Percentiles rank a stretch among this genome's conserved stretches.
Conservation (phyloP, 805 yeast genomes). For the Clavispora vitiphila region DNA sequence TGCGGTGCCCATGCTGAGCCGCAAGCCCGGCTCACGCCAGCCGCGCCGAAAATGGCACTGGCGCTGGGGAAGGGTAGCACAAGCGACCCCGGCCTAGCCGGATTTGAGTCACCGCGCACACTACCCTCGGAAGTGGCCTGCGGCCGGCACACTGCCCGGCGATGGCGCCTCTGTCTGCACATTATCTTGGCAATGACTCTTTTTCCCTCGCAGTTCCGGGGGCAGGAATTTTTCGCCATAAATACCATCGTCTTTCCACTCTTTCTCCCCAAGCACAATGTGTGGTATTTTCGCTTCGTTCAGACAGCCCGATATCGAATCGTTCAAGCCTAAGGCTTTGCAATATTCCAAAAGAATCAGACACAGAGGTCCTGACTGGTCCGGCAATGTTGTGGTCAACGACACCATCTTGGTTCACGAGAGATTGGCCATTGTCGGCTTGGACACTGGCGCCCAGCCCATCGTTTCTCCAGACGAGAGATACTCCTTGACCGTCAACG, state of each 20-base stretch:
- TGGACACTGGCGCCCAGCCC: slow-evolving; percentile 98
- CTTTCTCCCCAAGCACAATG: slow-evolving; percentile 41
- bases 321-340: slow-evolving; percentile 82
- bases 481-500: slow-evolving; percentile 82
- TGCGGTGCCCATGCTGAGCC: no score
- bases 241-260: no score
- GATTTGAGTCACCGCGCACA: neutral
- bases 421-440: slow-evolving; percentile 95
- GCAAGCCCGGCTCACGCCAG: no score
- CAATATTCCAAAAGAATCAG: slow-evolving; percentile 89
- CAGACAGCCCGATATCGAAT: slow-evolving; percentile 72
- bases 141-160: no score
- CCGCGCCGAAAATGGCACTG: no score
- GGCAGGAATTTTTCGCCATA: neutral
- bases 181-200: neutral
- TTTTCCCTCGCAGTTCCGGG: neutral
- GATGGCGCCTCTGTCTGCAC: no score
- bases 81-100: neutral
- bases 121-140: neutral
- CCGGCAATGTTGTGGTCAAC: slow-evolving; percentile 80
- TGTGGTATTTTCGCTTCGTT: slow-evolving; percentile 98
- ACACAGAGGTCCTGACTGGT: slow-evolving; percentile 99
- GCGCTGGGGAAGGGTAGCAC: neutral
- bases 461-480: slow-evolving; percentile 74
- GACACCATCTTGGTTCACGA: slow-evolving; percentile 92